Base-by-base conservation (phyloP, 2,329 filamentous ascomycete species). In the Apiospora koreana region DNA sequence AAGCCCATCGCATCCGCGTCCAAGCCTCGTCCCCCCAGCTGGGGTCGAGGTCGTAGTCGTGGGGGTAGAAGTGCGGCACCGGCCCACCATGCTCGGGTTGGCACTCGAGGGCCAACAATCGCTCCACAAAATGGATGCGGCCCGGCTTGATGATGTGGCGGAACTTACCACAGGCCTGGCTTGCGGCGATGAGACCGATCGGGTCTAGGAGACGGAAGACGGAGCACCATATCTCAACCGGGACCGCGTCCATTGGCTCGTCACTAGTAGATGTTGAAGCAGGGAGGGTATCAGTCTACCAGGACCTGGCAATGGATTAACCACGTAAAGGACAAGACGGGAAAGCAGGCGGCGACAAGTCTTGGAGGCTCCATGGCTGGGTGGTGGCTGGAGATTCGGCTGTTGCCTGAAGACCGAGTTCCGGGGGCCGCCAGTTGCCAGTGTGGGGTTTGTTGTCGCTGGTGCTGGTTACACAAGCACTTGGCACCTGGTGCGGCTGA, bases 161-260 rank as follows among this genome's bases (percentile, higher is more conserved):
- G 38, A 72, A 70, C 12, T 45, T 41, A 2, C n/a, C 41, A 42
- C 50, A 66, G 12, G 68, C 50, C 38, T 72, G 71, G 28, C 68
- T 72, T 2, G 70, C 64, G 6, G 65, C 67, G 21, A 72, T 67
- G 18, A 73, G 68, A 16, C 45, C 69, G 38, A 71, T 68, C 3
- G 72, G 71, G 54, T 72, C 71, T 3, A 73, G 71, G 7, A 54
- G 46, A 12, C 65, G 64, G 35, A 73, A 72, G 50, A 73, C 70
- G n/a, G 69, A 21, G n/a, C 68, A 43, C 25, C 70, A 70, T 28
- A 72, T 38, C 62, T 73, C 72, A n/a, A 42, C 45, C 0, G 72
- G 72, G 35, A 73, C 10, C 9, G n/a, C 46, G 35, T 67, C 50
- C 50, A 58, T 58, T 31, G 48, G 21, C 21, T 23, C 7, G 6